These are phyloP conservation scores for Claviceps sp. DNA, from an alignment of 2,329 filamentous ascomycete genomes.

Conservation along the genomic window DNA sequence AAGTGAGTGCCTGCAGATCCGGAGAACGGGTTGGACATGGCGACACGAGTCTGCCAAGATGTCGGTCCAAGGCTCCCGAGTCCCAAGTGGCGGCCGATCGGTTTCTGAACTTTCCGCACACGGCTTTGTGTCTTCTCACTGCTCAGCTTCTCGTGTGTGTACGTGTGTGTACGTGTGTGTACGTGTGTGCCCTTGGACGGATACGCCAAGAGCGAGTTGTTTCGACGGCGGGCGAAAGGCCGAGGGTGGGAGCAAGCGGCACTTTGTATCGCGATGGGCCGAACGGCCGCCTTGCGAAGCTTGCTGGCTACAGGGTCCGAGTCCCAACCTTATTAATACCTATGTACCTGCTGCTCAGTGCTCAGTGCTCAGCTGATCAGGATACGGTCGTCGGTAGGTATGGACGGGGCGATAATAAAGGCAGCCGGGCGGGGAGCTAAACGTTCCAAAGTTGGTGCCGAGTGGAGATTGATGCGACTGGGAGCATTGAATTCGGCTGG, in stretches of 20 bases:
- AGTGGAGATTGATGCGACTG: too few species aligned
- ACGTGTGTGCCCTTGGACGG: neutral
- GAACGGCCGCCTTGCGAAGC: neutral
- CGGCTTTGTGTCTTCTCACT: too few species aligned
- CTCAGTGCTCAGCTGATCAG: slow-evolving; percentile 3
- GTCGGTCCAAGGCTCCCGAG: neutral
- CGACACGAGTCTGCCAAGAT: slow-evolving; percentile 1
- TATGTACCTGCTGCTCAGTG: too few species aligned
- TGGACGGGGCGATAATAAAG: too few species aligned
- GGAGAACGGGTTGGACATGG: slow-evolving; percentile 5
- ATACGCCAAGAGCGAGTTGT: neutral
- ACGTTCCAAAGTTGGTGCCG: too few species aligned
- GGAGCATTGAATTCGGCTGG: too few species aligned
- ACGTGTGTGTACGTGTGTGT: too few species aligned
- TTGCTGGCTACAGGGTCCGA: slow-evolving; percentile 1
- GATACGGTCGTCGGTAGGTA: neutral
- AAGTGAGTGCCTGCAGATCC: slow-evolving; percentile 11
- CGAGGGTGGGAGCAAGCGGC: neutral
- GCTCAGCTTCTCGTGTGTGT: too few species aligned
- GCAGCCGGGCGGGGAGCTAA: too few species aligned
- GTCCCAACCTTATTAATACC: neutral
- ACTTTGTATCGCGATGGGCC: neutral
- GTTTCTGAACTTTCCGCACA: neutral
- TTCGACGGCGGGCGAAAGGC: neutral
- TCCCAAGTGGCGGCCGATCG: neutral